A percentile compares a stretch with the other conserved stretches of the same genome.
These are phyloP conservation scores for Pleurozium schreberi DNA, from an alignment of 225 moss, liverwort and hornwort species.

Conservation along the genomic window DNA sequence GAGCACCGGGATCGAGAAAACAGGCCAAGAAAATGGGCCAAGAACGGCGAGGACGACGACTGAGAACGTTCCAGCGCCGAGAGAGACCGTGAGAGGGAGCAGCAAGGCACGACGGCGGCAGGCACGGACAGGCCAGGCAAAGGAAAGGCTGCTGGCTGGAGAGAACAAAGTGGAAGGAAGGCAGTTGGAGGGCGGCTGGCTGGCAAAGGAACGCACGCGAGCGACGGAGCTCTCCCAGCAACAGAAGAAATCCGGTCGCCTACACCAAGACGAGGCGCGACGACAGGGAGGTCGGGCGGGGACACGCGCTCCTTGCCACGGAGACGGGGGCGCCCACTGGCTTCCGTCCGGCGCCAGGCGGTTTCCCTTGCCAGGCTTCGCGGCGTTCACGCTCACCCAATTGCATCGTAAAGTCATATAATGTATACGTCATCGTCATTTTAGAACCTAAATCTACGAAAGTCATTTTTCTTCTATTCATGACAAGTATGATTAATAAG, in stretches of 20 bases:
- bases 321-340: neutral
- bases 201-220: neutral
- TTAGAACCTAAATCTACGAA: neutral
- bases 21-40: neutral
- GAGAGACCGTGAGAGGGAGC: neutral
- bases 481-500: neutral
- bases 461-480: too few species aligned
- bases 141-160: neutral
- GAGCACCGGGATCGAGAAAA: conserved; percentile 11
- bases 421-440: neutral
- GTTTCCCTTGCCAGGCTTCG: neutral
- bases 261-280: neutral
- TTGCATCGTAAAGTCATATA: neutral
- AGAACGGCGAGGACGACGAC: neutral
- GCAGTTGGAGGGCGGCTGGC: neutral
- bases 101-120: neutral
- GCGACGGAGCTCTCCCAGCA: neutral
- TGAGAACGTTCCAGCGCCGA: neutral
- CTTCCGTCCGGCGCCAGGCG: too few species aligned
- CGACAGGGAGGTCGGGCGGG: neutral
- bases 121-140: neutral
- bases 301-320: neutral
- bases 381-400: neutral
- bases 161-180: neutral
- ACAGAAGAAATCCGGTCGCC: neutral